Percentiles rank a stretch among this genome's conserved stretches.
phyloP scores from a whole-genome alignment of 78 protist species.

The Dictyostelium capitatum region DNA sequence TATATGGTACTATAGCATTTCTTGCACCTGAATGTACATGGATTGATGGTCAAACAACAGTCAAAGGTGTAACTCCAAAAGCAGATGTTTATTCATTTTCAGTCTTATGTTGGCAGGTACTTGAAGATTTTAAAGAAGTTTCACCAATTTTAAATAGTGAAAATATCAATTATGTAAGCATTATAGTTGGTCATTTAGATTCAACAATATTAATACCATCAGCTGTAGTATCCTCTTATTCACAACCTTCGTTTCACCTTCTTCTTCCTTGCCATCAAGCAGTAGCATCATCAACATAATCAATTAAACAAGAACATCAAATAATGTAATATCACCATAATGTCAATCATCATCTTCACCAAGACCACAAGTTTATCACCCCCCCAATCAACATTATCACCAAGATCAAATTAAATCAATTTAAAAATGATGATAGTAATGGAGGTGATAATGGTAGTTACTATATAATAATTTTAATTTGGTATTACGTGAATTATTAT shows the following conservation, averaged over 20 bases:
- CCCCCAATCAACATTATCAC: conserved; percentile 4
- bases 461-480: no score
- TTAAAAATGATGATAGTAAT: neutral
- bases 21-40: no score
- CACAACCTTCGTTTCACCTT: no score
- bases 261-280: no score
- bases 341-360: neutral
- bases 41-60: no score
- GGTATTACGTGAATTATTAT: no score
- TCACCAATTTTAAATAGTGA: neutral
- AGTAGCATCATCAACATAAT: neutral
- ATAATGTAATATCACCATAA: neutral
- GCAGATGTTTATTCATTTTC: no score
- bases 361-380: neutral
- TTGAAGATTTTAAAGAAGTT: no score
- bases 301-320: neutral
- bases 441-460: no score
- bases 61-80: no score
- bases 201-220: neutral
- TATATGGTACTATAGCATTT: no score
- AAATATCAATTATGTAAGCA: neutral
- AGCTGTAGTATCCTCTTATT: neutral
- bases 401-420: neutral
- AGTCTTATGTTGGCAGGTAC: no score
- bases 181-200: neutral